These are phyloP conservation scores for Chaetoceros tenuissimus DNA, from an alignment of 108 stramenopile genomes.

Conservation along the genomic window DNA sequence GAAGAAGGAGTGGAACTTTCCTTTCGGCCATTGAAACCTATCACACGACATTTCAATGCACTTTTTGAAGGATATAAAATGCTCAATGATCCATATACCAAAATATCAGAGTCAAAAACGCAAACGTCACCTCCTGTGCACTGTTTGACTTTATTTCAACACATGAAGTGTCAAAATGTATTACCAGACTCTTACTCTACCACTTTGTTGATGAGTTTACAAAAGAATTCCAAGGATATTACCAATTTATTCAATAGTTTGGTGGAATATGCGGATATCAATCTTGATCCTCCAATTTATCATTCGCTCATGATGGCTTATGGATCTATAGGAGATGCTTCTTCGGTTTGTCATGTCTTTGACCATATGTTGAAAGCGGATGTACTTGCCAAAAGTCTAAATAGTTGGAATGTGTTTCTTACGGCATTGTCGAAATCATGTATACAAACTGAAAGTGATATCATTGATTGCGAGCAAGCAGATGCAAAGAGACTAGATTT, in stretches of 20 bases:
- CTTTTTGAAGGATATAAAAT: slow-evolving; percentile 59
- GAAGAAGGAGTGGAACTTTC: neutral
- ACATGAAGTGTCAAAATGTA: slow-evolving; percentile 34
- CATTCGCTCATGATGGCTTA: slow-evolving; percentile 48
- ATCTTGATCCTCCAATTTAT: slow-evolving; percentile 31
- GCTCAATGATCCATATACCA: neutral
- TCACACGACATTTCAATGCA: slow-evolving; percentile 62
- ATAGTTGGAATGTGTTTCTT: slow-evolving; percentile 57
- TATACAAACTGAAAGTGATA: slow-evolving; percentile 4
- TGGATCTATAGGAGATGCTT: slow-evolving; percentile 48
- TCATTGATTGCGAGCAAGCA: slow-evolving; percentile 14
- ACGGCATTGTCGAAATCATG: slow-evolving; percentile 23
- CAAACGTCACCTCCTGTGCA: slow-evolving; percentile 10
- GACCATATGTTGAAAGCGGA: slow-evolving; percentile 19
- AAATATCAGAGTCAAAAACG: neutral
- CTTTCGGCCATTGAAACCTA: slow-evolving; percentile 16
- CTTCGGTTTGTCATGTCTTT: slow-evolving; percentile 58
- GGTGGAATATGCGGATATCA: slow-evolving; percentile 10
- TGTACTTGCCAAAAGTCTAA: slow-evolving; percentile 8
- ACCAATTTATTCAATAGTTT: slow-evolving; percentile 21
- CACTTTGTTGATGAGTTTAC: slow-evolving; percentile 54
- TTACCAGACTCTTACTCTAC: slow-evolving; percentile 47
- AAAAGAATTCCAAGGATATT: slow-evolving; percentile 28
- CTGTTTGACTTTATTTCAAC: slow-evolving; percentile 32
- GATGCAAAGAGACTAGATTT: neutral